These are phyloP conservation scores for Beauveria scarabaeidicola DNA, from an alignment of 2,329 filamentous ascomycete genomes.

Conservation along the genomic window DNA sequence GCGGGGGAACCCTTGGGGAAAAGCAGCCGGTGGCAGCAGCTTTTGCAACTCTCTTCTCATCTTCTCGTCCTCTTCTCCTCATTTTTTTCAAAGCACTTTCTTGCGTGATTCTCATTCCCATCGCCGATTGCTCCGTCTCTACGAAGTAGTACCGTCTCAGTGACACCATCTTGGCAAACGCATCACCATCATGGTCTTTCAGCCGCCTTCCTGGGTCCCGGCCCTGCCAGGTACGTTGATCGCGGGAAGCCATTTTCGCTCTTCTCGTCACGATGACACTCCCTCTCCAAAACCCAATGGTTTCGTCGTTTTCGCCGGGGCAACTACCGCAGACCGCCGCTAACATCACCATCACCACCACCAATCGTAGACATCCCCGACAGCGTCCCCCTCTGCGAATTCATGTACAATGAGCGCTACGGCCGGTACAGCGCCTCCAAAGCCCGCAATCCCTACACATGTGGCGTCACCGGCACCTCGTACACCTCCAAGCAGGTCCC, in stretches of 20 bases:
- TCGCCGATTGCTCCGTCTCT: no score
- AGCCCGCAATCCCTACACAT: conserved; percentile 66
- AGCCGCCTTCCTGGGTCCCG: conserved; percentile 53
- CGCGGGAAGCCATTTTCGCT: not conserved
- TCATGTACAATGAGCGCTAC: conserved; percentile 65
- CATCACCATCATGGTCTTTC: conserved; percentile 44
- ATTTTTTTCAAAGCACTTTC: not conserved
- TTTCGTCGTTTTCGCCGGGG: no score
- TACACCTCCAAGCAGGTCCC: conserved; percentile 56
- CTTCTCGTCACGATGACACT: no score
- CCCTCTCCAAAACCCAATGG: no score
- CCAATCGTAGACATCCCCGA: conserved; percentile 52
- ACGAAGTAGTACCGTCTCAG: no score
- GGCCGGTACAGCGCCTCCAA: conserved; percentile 55
- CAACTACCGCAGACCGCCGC: not conserved
- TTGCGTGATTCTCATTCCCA: no score
- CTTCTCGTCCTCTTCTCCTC: not conserved
- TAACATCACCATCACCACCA: conserved; percentile 1
- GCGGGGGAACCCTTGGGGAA: no score
- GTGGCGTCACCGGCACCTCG: conserved; percentile 61
- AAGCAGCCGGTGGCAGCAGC: no score
- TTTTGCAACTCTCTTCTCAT: not conserved
- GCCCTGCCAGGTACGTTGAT: conserved; percentile 41
- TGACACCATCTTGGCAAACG: no score
- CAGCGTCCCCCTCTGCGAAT: conserved; percentile 64